Percentiles rank a stretch among this genome's conserved stretches.
phyloP scores from a whole-genome alignment of 2,329 filamentous ascomycete genomes.

The Fusarium tupiense region DNA sequence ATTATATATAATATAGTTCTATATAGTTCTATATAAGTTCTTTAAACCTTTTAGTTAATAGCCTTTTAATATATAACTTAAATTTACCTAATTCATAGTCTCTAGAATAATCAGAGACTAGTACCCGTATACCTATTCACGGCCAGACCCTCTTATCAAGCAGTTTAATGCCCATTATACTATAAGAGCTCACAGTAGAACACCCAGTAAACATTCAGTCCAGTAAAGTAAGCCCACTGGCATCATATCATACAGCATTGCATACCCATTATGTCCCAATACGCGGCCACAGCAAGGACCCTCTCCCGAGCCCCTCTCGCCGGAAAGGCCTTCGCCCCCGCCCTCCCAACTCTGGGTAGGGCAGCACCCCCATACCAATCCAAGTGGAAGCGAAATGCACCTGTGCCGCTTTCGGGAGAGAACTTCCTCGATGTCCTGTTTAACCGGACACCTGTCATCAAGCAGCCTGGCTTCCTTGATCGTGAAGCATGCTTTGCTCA shows the following conservation, averaged over 20 bases:
- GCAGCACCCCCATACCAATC: not conserved
- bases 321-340: not conserved
- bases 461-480: not conserved
- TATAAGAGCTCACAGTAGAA: not conserved
- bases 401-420: not conserved
- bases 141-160: not conserved
- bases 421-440: not conserved
- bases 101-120: no score
- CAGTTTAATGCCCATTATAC: not conserved
- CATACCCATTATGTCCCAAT: not conserved
- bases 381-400: not conserved
- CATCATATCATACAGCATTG: not conserved
- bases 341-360: not conserved
- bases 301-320: not conserved
- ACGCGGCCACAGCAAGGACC: not conserved
- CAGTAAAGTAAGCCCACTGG: not conserved
- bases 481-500: not conserved
- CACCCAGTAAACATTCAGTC: no score
- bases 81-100: no score
- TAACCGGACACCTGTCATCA: not conserved
- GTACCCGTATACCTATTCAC: fast-evolving
- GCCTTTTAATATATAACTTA: no score
- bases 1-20: fast-evolving
- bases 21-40: no score
- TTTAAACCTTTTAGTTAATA: no score